These are phyloP conservation scores for Saccharum officinarum DNA, from an alignment of 176 grass and related monocot genomes.

Conservation along the genomic window DNA sequence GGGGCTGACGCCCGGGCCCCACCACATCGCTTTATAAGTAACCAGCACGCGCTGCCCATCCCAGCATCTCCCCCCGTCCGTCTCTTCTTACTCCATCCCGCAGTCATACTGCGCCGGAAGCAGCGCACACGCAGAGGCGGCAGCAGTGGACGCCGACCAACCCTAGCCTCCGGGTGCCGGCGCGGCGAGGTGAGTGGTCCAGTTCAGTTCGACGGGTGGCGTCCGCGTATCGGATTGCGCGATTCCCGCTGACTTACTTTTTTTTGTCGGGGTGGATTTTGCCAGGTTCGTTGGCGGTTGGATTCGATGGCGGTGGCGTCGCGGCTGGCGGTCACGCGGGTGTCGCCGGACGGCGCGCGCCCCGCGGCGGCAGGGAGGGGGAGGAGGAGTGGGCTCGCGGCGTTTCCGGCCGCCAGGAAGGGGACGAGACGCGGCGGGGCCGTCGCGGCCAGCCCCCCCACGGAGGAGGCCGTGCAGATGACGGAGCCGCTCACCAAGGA, in stretches of 20 bases:
- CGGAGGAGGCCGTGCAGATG: constrained; percentile 67
- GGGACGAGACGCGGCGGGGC: constrained; percentile 27
- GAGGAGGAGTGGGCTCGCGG: neutral
- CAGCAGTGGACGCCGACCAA: neutral
- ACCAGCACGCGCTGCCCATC: neutral
- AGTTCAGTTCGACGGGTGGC: neutral
- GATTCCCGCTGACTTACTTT: neutral
- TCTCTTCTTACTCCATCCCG: neutral
- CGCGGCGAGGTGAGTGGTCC: neutral
- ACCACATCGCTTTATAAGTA: constrained; percentile 38
- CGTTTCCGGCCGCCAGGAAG: neutral
- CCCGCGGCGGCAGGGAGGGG: neutral
- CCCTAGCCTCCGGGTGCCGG: neutral
- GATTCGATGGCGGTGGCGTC: constrained; percentile 50
- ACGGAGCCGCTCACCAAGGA: constrained; percentile 90
- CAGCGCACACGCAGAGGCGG: neutral
- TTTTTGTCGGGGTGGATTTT: neutral
- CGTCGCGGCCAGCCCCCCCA: constrained; percentile 79
- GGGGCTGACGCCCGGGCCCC: constrained; percentile 11
- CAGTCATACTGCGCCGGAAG: neutral
- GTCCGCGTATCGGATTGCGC: neutral
- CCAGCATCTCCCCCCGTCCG: too few species aligned
- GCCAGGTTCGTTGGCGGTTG: neutral
- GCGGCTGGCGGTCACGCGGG: constrained; percentile 46
- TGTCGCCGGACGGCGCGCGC: neutral